Base-by-base conservation (phyloP, 495 filamentous ascomycete species). In the Cercophora newfieldiana region DNA sequence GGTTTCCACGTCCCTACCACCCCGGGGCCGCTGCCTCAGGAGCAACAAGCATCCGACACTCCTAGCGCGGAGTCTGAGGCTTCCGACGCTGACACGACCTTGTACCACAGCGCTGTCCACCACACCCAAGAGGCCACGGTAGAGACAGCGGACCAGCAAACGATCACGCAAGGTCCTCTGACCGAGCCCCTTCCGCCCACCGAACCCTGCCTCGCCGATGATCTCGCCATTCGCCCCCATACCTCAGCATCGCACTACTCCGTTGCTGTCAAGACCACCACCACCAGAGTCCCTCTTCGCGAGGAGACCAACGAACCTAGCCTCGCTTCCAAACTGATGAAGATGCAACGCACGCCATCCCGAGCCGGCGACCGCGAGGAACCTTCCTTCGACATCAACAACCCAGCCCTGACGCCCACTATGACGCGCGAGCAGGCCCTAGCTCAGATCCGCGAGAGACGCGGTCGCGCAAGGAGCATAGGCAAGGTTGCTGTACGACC, bases 391-490 rank as follows among this genome's bases (percentile, higher is more conserved):
- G 80, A 82, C 72, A 69, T 75, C 21, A 82, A 71, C 64, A 83
- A 83, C 74, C 79, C 81, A 19, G 79, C 79, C 8, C 64, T 85
- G 44, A 81, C 78, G 51, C 84, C 83, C 7, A 86, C 83, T 44
- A 84, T 87, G 82, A 81, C 82, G 30, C 76, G 85, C 58, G 85
- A 87, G 72, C 74, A 87, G 72, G 83, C 83, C n/a, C 75, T 87
- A 3, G 83, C 80, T 21, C 78, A 82, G 77, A 87, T 87, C 58
- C 73, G 80, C 49, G 82, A 84, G 67, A 77, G 85, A 0, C 72
- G 85, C 30, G 85, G 80, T 2, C 74, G 85, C 19, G 83, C 73
- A 22, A 60, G 69, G 47, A 75, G 73, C 21, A 69, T 71, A 0
- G 71, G 65, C 18, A 47, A 30, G n/a, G 18, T 59, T 0, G 47